A percentile compares a stretch with the other conserved stretches of the same genome.
These are phyloP conservation scores for Ganoderma lingzhi DNA, from an alignment of 1,284 basidiomycete species.

Conservation along the genomic window DNA sequence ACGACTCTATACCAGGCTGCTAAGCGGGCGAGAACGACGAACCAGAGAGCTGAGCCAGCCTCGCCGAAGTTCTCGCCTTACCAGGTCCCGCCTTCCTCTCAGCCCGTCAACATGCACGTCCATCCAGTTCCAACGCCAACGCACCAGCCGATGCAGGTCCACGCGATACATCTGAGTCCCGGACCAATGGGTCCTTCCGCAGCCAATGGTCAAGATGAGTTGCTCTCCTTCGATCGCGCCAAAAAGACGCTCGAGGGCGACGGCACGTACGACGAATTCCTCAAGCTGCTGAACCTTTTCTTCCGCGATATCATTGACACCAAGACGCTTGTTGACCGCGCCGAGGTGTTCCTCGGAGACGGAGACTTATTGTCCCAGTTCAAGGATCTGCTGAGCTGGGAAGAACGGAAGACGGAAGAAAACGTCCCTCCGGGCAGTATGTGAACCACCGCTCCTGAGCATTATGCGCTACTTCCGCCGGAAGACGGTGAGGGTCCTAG, in stretches of 20 bases:
- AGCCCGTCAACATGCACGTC: conserved; percentile 33
- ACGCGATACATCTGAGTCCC: conserved; percentile 27
- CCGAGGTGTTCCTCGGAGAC: conserved; percentile 82
- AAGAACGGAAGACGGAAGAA: conserved; percentile 72
- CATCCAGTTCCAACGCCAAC: conserved; percentile 27
- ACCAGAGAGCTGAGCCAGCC: conserved; percentile 64
- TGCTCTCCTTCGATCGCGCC: conserved; percentile 94
- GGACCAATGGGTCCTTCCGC: conserved; percentile 34
- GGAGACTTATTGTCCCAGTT: conserved; percentile 88
- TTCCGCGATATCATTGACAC: conserved; percentile 91
- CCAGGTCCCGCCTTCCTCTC: conserved; percentile 46
- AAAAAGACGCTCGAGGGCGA: conserved; percentile 80
- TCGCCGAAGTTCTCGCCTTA: conserved; percentile 67
- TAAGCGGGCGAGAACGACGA: conserved; percentile 62
- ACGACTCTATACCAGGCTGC: conserved; percentile 42
- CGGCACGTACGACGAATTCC: conserved; percentile 83
- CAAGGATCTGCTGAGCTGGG: conserved; percentile 87
- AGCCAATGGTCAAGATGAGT: conserved; percentile 75
- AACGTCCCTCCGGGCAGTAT: conserved; percentile 82
- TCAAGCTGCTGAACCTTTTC: conserved; percentile 84
- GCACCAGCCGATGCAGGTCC: conserved; percentile 27
- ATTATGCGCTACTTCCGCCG: conserved; percentile 71
- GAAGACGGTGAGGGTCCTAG: conserved; percentile 86
- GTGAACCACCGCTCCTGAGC: conserved; percentile 72
- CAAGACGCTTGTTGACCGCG: conserved; percentile 83